Conservation (phyloP, 345 rosid genomes). For the Gossypium mustelinum region DNA sequence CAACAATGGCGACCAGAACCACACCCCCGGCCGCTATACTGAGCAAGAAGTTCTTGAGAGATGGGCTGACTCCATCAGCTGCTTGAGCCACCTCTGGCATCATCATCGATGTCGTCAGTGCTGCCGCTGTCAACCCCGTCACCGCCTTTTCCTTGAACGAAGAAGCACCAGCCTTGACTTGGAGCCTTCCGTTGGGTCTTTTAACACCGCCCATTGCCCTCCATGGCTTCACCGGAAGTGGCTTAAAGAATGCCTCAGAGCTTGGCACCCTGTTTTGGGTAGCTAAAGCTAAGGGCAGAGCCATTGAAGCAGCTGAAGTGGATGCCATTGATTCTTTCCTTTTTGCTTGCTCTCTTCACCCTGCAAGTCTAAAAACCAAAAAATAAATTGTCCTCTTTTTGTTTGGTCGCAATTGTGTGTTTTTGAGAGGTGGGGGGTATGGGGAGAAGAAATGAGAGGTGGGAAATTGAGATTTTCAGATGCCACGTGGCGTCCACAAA, state of each 20-base stretch:
- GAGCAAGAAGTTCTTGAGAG: slow-evolving; percentile 92
- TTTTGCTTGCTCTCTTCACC: background rate
- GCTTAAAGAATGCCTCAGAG: slow-evolving; percentile 48
- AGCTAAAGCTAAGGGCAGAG: slow-evolving; percentile 43
- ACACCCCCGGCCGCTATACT: slow-evolving; percentile 80
- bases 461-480: slow-evolving; percentile 27
- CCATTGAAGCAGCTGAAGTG: slow-evolving; percentile 68
- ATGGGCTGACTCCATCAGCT: slow-evolving; percentile 64
- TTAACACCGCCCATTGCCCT: slow-evolving; percentile 26
- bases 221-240: slow-evolving; percentile 49
- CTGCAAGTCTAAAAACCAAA: background rate
- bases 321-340: slow-evolving; percentile 52
- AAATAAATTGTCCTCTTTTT: too few relatives aligned
- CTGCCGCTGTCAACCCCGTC: slow-evolving; percentile 76
- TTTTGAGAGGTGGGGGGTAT: slow-evolving; percentile 12
- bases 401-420: background rate
- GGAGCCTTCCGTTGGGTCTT: slow-evolving; percentile 26
- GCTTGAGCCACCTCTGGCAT: slow-evolving; percentile 79
- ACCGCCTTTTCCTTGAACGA: slow-evolving; percentile 69
- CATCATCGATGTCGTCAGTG: slow-evolving; percentile 70
- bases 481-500: slow-evolving; percentile 15
- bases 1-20: slow-evolving; percentile 50
- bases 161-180: slow-evolving; percentile 42
- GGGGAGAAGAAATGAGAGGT: slow-evolving; percentile 25
- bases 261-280: slow-evolving; percentile 39